Evolutionary conservation across 371 early-diverging fungal species (phyloP).

Genomic region (Haplosporangium sp.): DNA sequence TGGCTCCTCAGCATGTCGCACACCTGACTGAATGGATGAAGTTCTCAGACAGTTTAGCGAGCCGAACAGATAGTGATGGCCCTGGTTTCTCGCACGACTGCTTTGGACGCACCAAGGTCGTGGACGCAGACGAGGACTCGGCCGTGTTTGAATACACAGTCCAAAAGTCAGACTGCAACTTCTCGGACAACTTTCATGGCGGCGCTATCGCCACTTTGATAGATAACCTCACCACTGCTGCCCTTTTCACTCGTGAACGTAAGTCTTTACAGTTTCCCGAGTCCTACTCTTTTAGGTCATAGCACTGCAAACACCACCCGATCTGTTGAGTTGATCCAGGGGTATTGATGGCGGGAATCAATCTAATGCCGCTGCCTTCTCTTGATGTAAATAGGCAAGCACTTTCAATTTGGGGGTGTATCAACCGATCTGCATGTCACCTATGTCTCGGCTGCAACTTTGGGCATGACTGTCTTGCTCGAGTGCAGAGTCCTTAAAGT

Average conservation of each 20-base stretch:
- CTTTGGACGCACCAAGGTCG: constrained; percentile 26
- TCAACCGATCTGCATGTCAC: constrained; percentile 55
- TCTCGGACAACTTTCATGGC: constrained; percentile 53
- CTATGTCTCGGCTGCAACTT: constrained; percentile 43
- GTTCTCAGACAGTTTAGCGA: constrained; percentile 13
- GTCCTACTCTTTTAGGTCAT: not conserved
- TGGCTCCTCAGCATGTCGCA: constrained; percentile 50
- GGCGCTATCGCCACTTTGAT: constrained; percentile 55
- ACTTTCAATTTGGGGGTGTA: constrained; percentile 48
- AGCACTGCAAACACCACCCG: too few relatives aligned
- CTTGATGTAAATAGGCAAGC: constrained; percentile 29
- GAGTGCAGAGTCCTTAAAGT: constrained; percentile 48
- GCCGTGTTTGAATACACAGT: constrained; percentile 48
- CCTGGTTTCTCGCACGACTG: constrained; percentile 23
- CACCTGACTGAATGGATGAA: constrained; percentile 37
- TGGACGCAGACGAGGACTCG: constrained; percentile 44
- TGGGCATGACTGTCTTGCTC: constrained; percentile 38
- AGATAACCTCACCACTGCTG: constrained; percentile 49
- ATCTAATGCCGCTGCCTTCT: not conserved
- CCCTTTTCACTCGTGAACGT: constrained; percentile 47
- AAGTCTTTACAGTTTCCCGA: constrained; percentile 4
- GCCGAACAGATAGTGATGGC: constrained; percentile 19
- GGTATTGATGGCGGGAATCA: too few relatives aligned
- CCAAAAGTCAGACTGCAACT: constrained; percentile 52
- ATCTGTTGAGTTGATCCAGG: too few relatives aligned